Conservation (phyloP, 2,329 filamentous ascomycete genomes). For the Fusarium brachygibbosum region DNA sequence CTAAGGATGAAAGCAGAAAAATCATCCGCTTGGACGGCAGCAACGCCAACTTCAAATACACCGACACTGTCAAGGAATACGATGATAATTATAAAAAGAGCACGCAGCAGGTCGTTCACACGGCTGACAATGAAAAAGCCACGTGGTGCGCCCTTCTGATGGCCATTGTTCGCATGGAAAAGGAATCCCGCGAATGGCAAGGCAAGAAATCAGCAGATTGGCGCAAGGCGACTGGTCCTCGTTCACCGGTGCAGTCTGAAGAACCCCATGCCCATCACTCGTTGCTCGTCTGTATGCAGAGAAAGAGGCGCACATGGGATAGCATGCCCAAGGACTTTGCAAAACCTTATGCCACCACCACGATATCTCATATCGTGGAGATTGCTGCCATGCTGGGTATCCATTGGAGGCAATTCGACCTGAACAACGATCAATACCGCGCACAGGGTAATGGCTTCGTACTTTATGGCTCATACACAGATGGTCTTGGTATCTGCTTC, state of each 20-base stretch:
- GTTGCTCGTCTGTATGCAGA: slow-evolving; percentile 41
- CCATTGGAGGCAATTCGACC: slow-evolving; percentile 59
- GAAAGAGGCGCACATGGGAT: slow-evolving; percentile 43
- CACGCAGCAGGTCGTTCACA: slow-evolving; percentile 39
- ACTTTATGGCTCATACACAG: slow-evolving; percentile 49
- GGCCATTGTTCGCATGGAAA: slow-evolving; percentile 42
- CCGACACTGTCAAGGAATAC: slow-evolving; percentile 35
- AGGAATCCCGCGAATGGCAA: slow-evolving; percentile 44
- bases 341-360: slow-evolving; percentile 54
- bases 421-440: slow-evolving; percentile 53
- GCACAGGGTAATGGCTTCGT: slow-evolving; percentile 56
- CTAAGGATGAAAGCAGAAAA: slow-evolving; percentile 31
- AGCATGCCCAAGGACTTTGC: slow-evolving; percentile 43
- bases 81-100: slow-evolving; percentile 35
- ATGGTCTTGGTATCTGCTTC: slow-evolving; percentile 57
- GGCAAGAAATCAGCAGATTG: slow-evolving; percentile 31
- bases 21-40: slow-evolving; percentile 38
- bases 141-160: slow-evolving; percentile 42
- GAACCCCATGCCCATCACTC: slow-evolving; percentile 27
- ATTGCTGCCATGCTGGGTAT: slow-evolving; percentile 56
- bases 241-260: not conserved
- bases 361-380: slow-evolving; percentile 55
- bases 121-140: slow-evolving; percentile 43
- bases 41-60: slow-evolving; percentile 31
- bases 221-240: slow-evolving; percentile 29